phyloP scores from a whole-genome alignment of 2,329 filamentous ascomycete species.

The Chaetomiaceae sp. region DNA sequence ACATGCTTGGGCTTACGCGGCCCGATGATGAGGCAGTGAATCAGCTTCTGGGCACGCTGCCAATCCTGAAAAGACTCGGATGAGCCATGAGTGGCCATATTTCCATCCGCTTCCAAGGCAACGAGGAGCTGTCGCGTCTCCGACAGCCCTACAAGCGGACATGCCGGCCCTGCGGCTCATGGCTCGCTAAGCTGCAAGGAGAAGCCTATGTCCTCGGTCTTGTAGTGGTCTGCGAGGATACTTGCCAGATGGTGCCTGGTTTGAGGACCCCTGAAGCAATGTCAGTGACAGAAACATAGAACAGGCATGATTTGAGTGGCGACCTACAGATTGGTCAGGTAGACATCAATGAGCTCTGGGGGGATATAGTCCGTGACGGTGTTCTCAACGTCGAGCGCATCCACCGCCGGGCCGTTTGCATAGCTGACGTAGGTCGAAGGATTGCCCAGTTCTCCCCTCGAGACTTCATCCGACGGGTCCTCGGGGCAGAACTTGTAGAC shows the following conservation, averaged over 20 bases:
- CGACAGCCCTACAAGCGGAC: not conserved
- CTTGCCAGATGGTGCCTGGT: constrained; percentile 68
- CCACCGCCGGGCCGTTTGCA: constrained; percentile 73
- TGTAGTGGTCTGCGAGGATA: constrained; percentile 72
- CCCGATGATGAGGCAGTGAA: constrained; percentile 18
- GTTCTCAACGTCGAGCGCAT: constrained; percentile 52
- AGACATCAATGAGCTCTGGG: constrained; percentile 28
- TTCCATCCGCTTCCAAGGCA: constrained; percentile 12
- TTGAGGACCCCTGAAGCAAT: constrained; percentile 54
- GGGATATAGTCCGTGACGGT: constrained; percentile 27
- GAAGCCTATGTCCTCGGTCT: constrained; percentile 65
- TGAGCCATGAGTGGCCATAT: constrained; percentile 1
- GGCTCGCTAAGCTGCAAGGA: constrained; percentile 37
- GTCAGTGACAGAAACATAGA: constrained; percentile 1
- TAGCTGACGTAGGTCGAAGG: constrained; percentile 72
- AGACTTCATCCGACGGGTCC: constrained; percentile 77
- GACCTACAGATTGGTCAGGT: constrained; percentile 39
- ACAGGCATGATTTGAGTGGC: not conserved
- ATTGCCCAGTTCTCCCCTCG: constrained; percentile 81
- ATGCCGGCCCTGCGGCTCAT: constrained; percentile 4
- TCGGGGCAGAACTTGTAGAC: constrained; percentile 93
- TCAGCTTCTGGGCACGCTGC: not conserved
- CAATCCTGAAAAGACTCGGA: not conserved
- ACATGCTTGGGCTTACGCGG: constrained; percentile 25
- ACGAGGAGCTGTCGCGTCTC: constrained; percentile 21